phyloP scores from a whole-genome alignment of 371 early-diverging fungal species.

The Capniomyces stellatus region DNA sequence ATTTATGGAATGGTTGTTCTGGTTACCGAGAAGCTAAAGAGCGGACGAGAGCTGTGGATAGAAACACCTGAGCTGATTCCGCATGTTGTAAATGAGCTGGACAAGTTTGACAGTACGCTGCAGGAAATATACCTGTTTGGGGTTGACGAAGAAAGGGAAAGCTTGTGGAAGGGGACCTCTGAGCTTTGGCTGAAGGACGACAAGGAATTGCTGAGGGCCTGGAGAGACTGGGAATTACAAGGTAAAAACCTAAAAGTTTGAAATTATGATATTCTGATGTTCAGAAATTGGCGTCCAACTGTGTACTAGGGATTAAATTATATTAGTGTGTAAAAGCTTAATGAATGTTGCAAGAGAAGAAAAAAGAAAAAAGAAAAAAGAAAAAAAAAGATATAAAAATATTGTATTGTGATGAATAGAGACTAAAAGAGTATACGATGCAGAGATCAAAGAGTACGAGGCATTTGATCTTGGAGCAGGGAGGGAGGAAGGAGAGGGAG shows the following conservation, averaged over 20 bases:
- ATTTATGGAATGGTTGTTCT: slow-evolving; percentile 38
- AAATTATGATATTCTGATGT: neutral
- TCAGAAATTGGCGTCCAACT: too few species aligned
- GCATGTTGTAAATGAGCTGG: slow-evolving; percentile 50
- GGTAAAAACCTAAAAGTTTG: neutral
- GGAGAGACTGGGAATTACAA: neutral
- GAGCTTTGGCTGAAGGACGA: neutral
- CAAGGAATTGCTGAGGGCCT: neutral
- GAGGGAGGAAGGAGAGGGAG: neutral
- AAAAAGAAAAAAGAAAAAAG: too few species aligned
- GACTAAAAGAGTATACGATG: neutral
- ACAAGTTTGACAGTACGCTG: slow-evolving; percentile 53
- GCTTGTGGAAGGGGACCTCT: neutral
- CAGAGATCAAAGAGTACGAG: neutral
- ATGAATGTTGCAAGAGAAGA: too few species aligned
- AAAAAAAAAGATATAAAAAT: too few species aligned
- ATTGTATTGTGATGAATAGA: too few species aligned
- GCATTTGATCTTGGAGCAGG: neutral
- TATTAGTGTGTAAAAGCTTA: too few species aligned
- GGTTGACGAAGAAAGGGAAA: neutral
- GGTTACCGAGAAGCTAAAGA: slow-evolving; percentile 39
- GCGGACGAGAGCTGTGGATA: slow-evolving; percentile 35
- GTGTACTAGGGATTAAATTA: too few species aligned
- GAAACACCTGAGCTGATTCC: slow-evolving; percentile 38
- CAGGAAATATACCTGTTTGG: slow-evolving; percentile 37